Conservation (phyloP, 2,329 filamentous ascomycete genomes). For the Trichophyton equinum region DNA sequence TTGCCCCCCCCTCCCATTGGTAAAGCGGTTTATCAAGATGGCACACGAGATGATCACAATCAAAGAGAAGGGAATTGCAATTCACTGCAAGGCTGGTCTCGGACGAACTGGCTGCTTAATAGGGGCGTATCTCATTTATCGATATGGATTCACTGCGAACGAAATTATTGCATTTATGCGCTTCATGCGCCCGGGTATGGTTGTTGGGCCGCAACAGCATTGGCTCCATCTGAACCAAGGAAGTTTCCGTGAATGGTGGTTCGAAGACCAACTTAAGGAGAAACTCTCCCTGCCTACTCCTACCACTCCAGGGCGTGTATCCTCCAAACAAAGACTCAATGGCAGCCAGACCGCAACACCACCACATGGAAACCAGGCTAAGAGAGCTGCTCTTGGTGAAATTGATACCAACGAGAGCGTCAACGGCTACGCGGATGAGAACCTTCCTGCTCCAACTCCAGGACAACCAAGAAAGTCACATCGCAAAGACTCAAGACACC, state of each 20-base stretch:
- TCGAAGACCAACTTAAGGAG: conserved; percentile 65
- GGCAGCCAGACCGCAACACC: conserved; percentile 68
- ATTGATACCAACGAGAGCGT: conserved; percentile 65
- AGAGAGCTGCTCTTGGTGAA: conserved; percentile 80
- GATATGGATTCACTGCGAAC: conserved; percentile 92
- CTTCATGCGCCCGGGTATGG: conserved; percentile 98
- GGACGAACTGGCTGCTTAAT: conserved; percentile 93
- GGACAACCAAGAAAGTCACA: conserved; percentile 88
- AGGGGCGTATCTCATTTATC: conserved; percentile 93
- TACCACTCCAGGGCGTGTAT: conserved; percentile 40
- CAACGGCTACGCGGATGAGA: conserved; percentile 52
- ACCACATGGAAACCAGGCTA: conserved; percentile 62
- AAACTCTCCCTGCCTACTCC: conserved; percentile 50
- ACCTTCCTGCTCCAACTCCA: conserved; percentile 85
- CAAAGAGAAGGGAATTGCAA: conserved; percentile 84
- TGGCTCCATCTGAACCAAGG: conserved; percentile 97
- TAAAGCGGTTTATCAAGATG: conserved; percentile 86
- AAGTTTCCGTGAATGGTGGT: conserved; percentile 97
- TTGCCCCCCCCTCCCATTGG: conserved; percentile 76
- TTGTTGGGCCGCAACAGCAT: conserved; percentile 95
- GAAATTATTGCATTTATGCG: conserved; percentile 97
- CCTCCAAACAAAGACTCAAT: conserved; percentile 41
- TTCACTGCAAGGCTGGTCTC: conserved; percentile 96
- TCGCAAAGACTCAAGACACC: conserved; percentile 59
- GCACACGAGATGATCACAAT: conserved; percentile 89